phyloP scores from a whole-genome alignment of 805 yeast genomes.

The Metschnikowia matae region DNA sequence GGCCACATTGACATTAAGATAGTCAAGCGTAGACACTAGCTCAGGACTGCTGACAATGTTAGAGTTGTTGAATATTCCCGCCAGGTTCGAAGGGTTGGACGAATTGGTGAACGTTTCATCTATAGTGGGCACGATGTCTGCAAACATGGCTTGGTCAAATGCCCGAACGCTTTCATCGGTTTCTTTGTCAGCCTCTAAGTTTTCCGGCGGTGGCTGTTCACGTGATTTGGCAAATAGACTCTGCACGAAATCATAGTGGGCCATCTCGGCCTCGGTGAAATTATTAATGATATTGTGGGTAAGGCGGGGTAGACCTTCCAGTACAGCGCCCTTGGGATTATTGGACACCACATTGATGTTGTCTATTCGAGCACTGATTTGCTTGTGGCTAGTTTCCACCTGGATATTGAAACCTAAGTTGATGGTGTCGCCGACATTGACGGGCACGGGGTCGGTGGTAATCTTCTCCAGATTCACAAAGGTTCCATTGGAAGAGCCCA shows the following conservation, averaged over 20 bases:
- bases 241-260: slow-evolving; percentile 35
- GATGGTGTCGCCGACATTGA: slow-evolving; percentile 79
- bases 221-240: slow-evolving; percentile 20
- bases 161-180: slow-evolving; percentile 16
- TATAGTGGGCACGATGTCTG: slow-evolving; percentile 48
- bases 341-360: slow-evolving; percentile 57
- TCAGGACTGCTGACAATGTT: slow-evolving; percentile 54
- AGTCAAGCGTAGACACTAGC: slow-evolving; percentile 52
- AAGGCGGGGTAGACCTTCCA: slow-evolving; percentile 12
- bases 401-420: slow-evolving; percentile 91
- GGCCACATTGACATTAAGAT: slow-evolving; percentile 52
- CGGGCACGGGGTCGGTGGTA: slow-evolving; percentile 54
- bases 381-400: slow-evolving; percentile 64
- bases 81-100: slow-evolving; percentile 39
- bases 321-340: slow-evolving; percentile 15
- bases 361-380: slow-evolving; percentile 80
- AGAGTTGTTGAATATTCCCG: slow-evolving; percentile 58
- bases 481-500: slow-evolving; percentile 92
- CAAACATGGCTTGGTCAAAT: slow-evolving; percentile 59
- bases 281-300: slow-evolving; percentile 13
- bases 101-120: slow-evolving; percentile 42
- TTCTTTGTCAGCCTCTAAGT: slow-evolving; percentile 1
- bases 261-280: slow-evolving; percentile 27
- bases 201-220: slow-evolving; percentile 7
- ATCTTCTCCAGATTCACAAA: slow-evolving; percentile 77